phyloP scores from a whole-genome alignment of 2,329 filamentous ascomycete species.

The Aspergillus sp. region DNA sequence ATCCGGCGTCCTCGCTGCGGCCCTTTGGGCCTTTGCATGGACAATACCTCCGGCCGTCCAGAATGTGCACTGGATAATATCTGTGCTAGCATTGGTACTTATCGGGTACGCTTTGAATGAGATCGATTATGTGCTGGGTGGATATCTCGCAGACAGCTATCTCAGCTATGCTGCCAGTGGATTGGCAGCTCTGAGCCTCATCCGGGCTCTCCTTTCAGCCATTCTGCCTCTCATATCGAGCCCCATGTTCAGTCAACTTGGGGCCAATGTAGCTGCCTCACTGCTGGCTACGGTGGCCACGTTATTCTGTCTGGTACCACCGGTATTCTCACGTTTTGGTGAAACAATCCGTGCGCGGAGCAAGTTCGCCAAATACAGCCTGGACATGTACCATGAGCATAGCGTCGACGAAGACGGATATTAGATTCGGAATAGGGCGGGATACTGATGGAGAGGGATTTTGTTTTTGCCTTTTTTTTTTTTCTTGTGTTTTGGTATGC shows the following conservation, averaged over 20 bases:
- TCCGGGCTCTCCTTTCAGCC: slow-evolving; percentile 39
- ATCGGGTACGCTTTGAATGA: slow-evolving; percentile 51
- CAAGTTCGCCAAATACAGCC: slow-evolving; percentile 34
- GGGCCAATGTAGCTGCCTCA: slow-evolving; percentile 36
- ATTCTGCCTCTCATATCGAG: slow-evolving; percentile 40
- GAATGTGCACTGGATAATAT: slow-evolving; percentile 39
- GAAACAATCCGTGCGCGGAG: slow-evolving; percentile 32
- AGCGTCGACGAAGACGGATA: slow-evolving; percentile 27
- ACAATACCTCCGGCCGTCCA: slow-evolving; percentile 44
- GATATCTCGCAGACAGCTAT: slow-evolving; percentile 47
- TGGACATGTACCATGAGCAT: slow-evolving; percentile 27
- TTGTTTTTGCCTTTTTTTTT: not conserved
- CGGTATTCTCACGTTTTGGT: slow-evolving; percentile 35
- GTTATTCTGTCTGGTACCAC: slow-evolving; percentile 35
- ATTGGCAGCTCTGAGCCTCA: slow-evolving; percentile 40
- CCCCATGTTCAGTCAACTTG: slow-evolving; percentile 39
- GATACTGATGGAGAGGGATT: not conserved
- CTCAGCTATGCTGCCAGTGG: slow-evolving; percentile 45
- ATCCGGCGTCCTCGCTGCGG: slow-evolving; percentile 44
- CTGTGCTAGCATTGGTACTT: slow-evolving; percentile 39
- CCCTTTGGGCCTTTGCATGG: slow-evolving; percentile 49
- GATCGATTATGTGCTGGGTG: slow-evolving; percentile 40
- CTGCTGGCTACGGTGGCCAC: slow-evolving; percentile 43
- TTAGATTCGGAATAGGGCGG: slow-evolving; percentile 4
- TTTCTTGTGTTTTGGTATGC: not conserved